Evolutionary conservation across 78 protist genomes (phyloP).

Genomic region (Dictyostelium firmibasis): DNA sequence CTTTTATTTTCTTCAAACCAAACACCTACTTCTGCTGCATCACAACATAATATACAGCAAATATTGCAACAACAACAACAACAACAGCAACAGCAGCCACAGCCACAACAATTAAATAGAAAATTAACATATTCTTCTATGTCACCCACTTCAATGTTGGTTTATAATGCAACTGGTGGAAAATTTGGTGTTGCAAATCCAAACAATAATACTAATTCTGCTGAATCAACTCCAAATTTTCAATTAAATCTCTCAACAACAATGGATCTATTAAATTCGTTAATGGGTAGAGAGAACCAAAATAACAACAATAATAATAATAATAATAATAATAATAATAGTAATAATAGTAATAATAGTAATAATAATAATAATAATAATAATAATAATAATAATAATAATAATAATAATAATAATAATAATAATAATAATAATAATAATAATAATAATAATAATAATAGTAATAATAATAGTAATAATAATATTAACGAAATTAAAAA

Average conservation of each 20-base stretch:
- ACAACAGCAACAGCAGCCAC: too few species aligned
- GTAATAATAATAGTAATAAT: not conserved
- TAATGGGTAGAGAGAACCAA: not conserved
- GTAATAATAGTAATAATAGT: not conserved
- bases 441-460: not conserved
- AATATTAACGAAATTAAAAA: not conserved
- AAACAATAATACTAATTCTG: not conserved
- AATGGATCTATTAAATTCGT: not conserved
- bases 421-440: not conserved
- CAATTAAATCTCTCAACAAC: not conserved
- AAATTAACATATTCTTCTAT: not conserved
- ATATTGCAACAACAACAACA: not conserved
- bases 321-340: not conserved
- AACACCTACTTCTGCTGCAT: not conserved
- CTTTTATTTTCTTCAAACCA: not conserved
- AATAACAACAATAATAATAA: not conserved
- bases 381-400: not conserved
- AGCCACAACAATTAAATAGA: not conserved
- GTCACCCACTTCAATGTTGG: not conserved
- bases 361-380: not conserved
- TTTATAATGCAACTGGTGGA: not conserved
- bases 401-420: not conserved
- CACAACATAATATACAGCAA: not conserved
- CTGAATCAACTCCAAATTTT: constrained; percentile 30
- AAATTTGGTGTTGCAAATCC: not conserved